Percentiles rank a stretch among this genome's conserved stretches.
Conservation (phyloP, 2,329 filamentous ascomycete genomes). For the Fusarium sp. region DNA sequence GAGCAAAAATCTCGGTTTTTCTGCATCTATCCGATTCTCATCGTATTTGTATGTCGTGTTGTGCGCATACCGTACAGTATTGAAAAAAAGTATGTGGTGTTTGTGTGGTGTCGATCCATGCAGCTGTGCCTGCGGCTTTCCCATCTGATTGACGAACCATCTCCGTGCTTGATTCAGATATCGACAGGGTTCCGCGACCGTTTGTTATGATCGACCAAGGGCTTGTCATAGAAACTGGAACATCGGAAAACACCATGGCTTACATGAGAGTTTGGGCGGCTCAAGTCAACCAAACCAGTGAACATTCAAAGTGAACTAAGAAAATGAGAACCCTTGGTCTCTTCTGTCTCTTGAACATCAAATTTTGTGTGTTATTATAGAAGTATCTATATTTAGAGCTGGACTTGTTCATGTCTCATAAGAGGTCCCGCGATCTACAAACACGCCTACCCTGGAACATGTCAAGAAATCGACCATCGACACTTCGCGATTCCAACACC, state of each 20-base stretch:
- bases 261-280: background rate
- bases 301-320: too few relatives aligned
- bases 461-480: too few relatives aligned
- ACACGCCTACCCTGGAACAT: too few relatives aligned
- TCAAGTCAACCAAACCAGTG: background rate
- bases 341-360: too few relatives aligned
- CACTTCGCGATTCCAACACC: too few relatives aligned
- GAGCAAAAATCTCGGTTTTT: conserved; percentile 11
- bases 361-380: too few relatives aligned
- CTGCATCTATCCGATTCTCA: conserved; percentile 18
- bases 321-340: too few relatives aligned
- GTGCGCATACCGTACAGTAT: conserved; percentile 5
- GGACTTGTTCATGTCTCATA: too few relatives aligned
- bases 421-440: too few relatives aligned
- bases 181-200: conserved; percentile 18
- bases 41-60: conserved; percentile 22
- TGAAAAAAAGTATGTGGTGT: conserved; percentile 3
- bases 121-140: conserved; percentile 27
- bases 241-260: background rate
- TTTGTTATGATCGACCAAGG: conserved; percentile 11
- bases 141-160: conserved; percentile 29
- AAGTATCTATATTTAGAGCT: too few relatives aligned
- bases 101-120: conserved; percentile 32
- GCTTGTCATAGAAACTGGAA: background rate
- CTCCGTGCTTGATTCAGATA: conserved; percentile 26